Conservation (phyloP, 83 land plant species). For the Thuja plicata region DNA sequence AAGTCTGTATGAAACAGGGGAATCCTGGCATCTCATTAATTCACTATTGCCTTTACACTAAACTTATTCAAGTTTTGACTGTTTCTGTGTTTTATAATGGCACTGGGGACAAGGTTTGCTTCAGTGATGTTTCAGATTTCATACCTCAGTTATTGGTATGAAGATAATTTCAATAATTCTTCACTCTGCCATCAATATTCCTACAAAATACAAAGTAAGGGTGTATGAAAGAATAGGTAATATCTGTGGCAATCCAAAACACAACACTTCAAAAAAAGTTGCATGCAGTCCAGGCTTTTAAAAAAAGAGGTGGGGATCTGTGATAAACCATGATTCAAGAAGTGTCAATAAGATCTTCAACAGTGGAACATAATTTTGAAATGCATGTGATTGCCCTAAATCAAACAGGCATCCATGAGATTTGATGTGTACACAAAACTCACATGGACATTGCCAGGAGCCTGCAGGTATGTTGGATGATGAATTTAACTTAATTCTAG, state of each 20-base stretch:
- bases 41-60: background rate
- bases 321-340: no score
- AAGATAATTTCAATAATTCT: background rate
- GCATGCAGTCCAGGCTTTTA: background rate
- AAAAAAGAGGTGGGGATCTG: background rate
- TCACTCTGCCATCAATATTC: no score
- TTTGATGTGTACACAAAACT: no score
- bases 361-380: background rate
- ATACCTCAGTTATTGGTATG: background rate
- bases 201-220: no score
- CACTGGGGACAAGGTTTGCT: background rate
- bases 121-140: background rate
- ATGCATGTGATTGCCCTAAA: background rate
- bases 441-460: no score
- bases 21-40: background rate
- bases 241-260: background rate
- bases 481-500: background rate
- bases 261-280: background rate
- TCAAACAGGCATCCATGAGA: background rate
- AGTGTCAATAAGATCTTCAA: background rate
- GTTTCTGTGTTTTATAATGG: no score
- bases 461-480: background rate
- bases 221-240: no score
- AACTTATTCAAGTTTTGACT: background rate
- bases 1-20: no score